Evolutionary conservation across 2,329 filamentous ascomycete genomes (phyloP), one percentile per base, ranked within the genome.

Genomic region (Penicillium sp.): DNA sequence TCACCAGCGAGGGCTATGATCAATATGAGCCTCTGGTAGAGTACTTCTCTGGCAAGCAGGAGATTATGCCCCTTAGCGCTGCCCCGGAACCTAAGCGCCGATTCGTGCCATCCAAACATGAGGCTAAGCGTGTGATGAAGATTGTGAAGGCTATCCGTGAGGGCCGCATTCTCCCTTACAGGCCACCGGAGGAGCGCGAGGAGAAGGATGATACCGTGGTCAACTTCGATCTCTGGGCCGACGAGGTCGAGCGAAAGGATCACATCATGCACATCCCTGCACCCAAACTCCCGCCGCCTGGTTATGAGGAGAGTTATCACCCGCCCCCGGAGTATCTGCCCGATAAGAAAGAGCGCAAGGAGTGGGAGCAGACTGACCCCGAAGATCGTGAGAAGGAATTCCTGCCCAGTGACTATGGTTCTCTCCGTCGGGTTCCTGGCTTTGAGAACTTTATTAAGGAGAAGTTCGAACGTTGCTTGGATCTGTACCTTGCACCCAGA

Each of bases 291-390:
- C 87, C 93, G 26, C 93, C 94, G 35, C 94, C 94, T 26, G 92
- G 92, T 50, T 97, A 96, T 72, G 92, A 96, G 67, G 85, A 97
- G 73, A 96, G 91, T 69, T 97, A 99, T 73, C 96, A 97, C 74
- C 94, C 94, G 23, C 94, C 95, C 48, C 85, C 89, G 4, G 94
- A 99, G 77, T 99, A 97, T 72, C 79, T 99, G 2, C 95, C 93
- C 1, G 89, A 90, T 52, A 85, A 88, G 67, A 86, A 89, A 37
- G 94, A 99, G 77, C 90, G 83, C 71, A 86, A 89, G 63, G 83
- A 83, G 14, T 99, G 94, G 94, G 86, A 96, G 67, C 84, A 89
- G 50, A 81, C 85, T 25, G 93, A 97, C 60, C 89, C 90, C 2
- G 94, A 97, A 71, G 94, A 99, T 60, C 83, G 92, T 53, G 90